phyloP scores from a whole-genome alignment of 352 stramenopile genomes.

The Paralagenidium karlingii region DNA sequence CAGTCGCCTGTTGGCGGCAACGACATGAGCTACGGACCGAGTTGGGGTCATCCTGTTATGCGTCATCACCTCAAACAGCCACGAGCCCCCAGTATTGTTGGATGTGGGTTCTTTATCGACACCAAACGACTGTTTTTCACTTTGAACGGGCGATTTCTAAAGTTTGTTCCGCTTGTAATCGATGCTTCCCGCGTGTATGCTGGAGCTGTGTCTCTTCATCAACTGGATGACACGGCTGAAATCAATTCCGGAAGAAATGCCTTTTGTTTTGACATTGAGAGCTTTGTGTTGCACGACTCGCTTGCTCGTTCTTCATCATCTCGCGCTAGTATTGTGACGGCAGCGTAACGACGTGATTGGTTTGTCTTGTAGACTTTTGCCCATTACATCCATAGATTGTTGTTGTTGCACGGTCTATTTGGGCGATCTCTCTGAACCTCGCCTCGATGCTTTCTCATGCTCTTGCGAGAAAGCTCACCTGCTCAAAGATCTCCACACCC shows the following conservation, averaged over 20 bases:
- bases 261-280: slow-evolving; percentile 22
- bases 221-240: slow-evolving; percentile 14
- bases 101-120: slow-evolving; percentile 12
- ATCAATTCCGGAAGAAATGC: slow-evolving; percentile 16
- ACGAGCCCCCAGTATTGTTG: slow-evolving; percentile 5
- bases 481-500: too few relatives aligned
- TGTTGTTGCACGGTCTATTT: too few relatives aligned
- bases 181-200: slow-evolving; percentile 4
- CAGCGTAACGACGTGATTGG: too few relatives aligned
- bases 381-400: too few relatives aligned
- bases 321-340: too few relatives aligned
- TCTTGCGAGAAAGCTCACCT: too few relatives aligned
- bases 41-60: slow-evolving; percentile 6
- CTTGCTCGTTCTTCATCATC: too few relatives aligned
- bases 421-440: too few relatives aligned
- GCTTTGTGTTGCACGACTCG: slow-evolving; percentile 3
- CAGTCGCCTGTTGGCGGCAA: slow-evolving; percentile 2
- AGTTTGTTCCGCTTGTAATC: slow-evolving; percentile 2
- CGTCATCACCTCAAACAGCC: not conserved
- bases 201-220: slow-evolving; percentile 20
- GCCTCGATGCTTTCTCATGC: too few relatives aligned
- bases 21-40: slow-evolving; percentile 6
- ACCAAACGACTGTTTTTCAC: slow-evolving; percentile 20
- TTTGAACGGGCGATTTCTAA: slow-evolving; percentile 14
- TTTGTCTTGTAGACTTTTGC: too few relatives aligned